phyloP scores from a whole-genome alignment of 192 early-diverging fungal genomes.

The Coemansia sp. region DNA sequence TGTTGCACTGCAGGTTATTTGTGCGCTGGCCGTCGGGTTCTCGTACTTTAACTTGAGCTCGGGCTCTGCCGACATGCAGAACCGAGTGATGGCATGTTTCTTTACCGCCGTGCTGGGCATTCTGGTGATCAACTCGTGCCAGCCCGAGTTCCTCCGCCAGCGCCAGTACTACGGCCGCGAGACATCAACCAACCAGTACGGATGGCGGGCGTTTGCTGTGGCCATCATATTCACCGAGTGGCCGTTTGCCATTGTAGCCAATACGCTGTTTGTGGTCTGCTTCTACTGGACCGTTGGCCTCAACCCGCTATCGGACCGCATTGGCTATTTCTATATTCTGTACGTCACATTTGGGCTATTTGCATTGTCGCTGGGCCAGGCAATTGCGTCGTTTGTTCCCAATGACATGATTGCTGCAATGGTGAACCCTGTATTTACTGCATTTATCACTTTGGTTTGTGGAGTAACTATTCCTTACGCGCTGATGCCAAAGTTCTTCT shows the following conservation, averaged over 20 bases:
- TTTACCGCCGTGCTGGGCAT: constrained; percentile 53
- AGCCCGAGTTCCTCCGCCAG: constrained; percentile 63
- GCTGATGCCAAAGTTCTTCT: constrained; percentile 62
- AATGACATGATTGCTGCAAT: constrained; percentile 60
- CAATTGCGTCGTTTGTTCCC: constrained; percentile 58
- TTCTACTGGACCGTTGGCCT: constrained; percentile 66
- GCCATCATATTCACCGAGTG: constrained; percentile 61
- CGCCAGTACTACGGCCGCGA: constrained; percentile 64
- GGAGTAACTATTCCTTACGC: constrained; percentile 61
- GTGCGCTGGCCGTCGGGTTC: constrained; percentile 63
- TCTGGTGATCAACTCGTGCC: constrained; percentile 60
- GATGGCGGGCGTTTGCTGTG: constrained; percentile 61
- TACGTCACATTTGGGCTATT: constrained; percentile 56
- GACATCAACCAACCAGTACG: constrained; percentile 62
- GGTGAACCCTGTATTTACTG: constrained; percentile 61
- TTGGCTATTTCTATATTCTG: constrained; percentile 61
- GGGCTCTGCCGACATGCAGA: constrained; percentile 57
- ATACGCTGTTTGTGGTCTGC: constrained; percentile 55
- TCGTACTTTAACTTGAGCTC: constrained; percentile 63
- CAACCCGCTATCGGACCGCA: constrained; percentile 45
- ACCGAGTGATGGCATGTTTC: constrained; percentile 60
- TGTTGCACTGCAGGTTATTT: constrained; percentile 55
- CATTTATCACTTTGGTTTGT: constrained; percentile 59
- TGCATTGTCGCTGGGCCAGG: constrained; percentile 57
- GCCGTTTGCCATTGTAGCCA: constrained; percentile 58